Evolutionary conservation across 345 rosid genomes (phyloP).

Genomic region (Durio zibethinus): DNA sequence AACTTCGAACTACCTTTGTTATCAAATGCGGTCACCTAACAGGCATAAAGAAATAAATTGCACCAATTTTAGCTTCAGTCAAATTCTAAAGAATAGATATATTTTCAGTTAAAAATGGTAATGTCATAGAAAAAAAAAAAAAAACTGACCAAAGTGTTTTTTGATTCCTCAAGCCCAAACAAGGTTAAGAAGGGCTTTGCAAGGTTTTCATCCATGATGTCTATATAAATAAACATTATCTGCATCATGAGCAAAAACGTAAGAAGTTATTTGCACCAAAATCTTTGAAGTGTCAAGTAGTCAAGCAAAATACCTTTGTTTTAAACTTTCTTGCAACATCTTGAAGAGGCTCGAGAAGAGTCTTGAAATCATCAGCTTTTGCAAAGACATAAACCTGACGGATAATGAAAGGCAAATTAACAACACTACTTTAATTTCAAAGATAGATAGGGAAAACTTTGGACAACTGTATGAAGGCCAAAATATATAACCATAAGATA

Average conservation of each 20-base stretch:
- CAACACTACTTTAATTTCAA: not conserved
- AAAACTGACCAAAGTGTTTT: constrained; percentile 54
- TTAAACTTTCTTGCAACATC: constrained; percentile 70
- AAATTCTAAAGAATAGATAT: constrained; percentile 5
- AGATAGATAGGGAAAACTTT: not conserved
- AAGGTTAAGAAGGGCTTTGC: constrained; percentile 88
- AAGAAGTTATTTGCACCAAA: constrained; percentile 11
- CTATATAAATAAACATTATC: constrained; percentile 73
- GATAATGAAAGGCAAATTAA: not conserved
- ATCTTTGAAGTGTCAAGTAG: constrained; percentile 9
- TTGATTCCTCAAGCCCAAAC: constrained; percentile 68
- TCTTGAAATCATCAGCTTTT: constrained; percentile 53
- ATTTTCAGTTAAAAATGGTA: not conserved
- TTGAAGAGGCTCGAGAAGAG: constrained; percentile 54
- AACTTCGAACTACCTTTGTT: constrained; percentile 58
- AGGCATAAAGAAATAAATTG: constrained; percentile 20
- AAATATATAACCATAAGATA: not conserved
- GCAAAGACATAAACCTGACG: constrained; percentile 64
- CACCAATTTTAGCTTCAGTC: constrained; percentile 14
- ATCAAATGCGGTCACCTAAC: constrained; percentile 82
- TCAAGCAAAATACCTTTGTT: constrained; percentile 42
- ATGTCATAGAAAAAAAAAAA: not conserved
- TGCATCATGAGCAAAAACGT: constrained; percentile 30
- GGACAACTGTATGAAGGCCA: not conserved
- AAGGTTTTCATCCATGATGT: constrained; percentile 63